Evolutionary conservation across 768 basidiomycete genomes (phyloP).

Genomic region (Lanmaoa pseudosensibilis): DNA sequence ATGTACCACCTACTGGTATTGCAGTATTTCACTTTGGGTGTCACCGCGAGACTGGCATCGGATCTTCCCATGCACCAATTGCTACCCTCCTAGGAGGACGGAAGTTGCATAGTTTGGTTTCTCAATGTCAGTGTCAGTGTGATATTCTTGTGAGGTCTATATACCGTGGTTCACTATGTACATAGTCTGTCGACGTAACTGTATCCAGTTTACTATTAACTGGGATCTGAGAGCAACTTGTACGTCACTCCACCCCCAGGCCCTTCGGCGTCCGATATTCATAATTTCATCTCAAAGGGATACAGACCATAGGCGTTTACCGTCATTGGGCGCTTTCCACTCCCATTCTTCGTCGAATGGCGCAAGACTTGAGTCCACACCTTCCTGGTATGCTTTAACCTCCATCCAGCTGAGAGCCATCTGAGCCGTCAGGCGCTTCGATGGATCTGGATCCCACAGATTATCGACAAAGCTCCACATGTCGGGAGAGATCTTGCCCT

Average conservation of each 20-base stretch:
- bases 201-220: background rate
- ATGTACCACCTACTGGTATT: too few relatives aligned
- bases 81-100: too few relatives aligned
- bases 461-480: slow-evolving; percentile 33
- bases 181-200: background rate
- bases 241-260: too few relatives aligned
- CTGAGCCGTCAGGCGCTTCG: slow-evolving; percentile 25
- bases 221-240: background rate
- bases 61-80: too few relatives aligned
- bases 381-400: slow-evolving; percentile 11
- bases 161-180: background rate
- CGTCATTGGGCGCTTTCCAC: slow-evolving; percentile 1
- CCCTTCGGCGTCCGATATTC: background rate
- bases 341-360: slow-evolving; percentile 22
- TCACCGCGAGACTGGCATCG: background rate
- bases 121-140: background rate
- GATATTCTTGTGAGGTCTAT: background rate
- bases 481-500: slow-evolving; percentile 14
- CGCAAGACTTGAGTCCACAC: slow-evolving; percentile 1
- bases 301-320: slow-evolving; percentile 16
- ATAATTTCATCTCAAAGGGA: background rate
- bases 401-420: slow-evolving; percentile 28
- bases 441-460: slow-evolving; percentile 25
- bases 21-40: too few relatives aligned
- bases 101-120: background rate